Percentiles rank a stretch among this genome's conserved stretches.
Evolutionary conservation across 495 filamentous ascomycete species (phyloP).

Genomic region (Xanthoparmelia taractica): DNA sequence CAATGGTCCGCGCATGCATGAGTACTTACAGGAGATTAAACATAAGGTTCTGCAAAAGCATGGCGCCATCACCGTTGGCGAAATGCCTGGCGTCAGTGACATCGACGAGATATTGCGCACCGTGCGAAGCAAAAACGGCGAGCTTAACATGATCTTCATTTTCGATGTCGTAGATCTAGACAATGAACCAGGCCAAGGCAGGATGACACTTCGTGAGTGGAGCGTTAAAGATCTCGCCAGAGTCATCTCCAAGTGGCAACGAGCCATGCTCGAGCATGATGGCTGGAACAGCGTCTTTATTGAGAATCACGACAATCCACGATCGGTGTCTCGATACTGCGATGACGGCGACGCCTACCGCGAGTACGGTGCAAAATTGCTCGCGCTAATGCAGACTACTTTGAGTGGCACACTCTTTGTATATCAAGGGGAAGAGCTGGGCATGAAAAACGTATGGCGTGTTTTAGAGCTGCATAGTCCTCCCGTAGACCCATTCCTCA

Average conservation of each 20-base stretch:
- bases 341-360: conserved; percentile 41
- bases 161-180: conserved; percentile 52
- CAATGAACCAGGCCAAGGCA: conserved; percentile 31
- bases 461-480: background rate
- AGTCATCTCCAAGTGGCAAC: conserved; percentile 48
- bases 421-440: conserved; percentile 52
- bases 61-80: conserved; percentile 56
- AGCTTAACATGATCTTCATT: conserved; percentile 58
- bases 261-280: conserved; percentile 45
- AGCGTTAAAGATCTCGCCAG: conserved; percentile 39
- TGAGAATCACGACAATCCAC: conserved; percentile 48
- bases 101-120: conserved; percentile 43
- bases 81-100: conserved; percentile 51
- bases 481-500: background rate
- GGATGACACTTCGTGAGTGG: conserved; percentile 33
- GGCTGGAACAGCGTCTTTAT: conserved; percentile 54
- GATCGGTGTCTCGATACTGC: conserved; percentile 41
- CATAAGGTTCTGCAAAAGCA: conserved; percentile 49
- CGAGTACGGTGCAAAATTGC: conserved; percentile 42
- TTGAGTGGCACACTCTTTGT: conserved; percentile 46
- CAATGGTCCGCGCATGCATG: conserved; percentile 55
- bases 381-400: conserved; percentile 45
- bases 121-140: conserved; percentile 38
- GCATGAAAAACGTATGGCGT: conserved; percentile 42
- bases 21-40: conserved; percentile 54